These are phyloP conservation scores for Fusarium sp. DNA, from an alignment of 2,329 filamentous ascomycete species.

Conservation along the genomic window DNA sequence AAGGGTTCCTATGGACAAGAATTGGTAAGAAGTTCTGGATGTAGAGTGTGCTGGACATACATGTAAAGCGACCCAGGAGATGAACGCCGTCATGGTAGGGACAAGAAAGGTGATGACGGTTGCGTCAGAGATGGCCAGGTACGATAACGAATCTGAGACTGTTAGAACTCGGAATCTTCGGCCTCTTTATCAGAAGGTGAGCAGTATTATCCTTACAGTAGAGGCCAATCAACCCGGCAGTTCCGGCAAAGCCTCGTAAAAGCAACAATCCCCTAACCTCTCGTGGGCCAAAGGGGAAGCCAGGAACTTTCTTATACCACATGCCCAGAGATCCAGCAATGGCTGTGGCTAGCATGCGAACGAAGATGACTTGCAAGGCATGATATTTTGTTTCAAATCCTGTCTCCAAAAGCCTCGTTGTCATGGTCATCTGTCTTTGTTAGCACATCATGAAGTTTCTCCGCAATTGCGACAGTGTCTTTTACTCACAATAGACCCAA, in stretches of 20 bases:
- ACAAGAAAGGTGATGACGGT: conserved; percentile 85
- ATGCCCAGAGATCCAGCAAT: conserved; percentile 54
- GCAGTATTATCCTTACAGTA: conserved; percentile 50
- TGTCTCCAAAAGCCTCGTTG: conserved; percentile 52
- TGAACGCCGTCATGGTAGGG: conserved; percentile 74
- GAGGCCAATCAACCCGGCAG: conserved; percentile 74
- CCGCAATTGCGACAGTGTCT: too few species aligned
- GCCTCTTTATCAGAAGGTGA: fast-evolving
- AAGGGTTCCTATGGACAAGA: conserved; percentile 72
- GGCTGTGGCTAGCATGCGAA: conserved; percentile 55
- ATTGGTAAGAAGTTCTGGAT: fast-evolving
- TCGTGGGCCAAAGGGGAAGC: conserved; percentile 75
- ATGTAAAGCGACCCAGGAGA: conserved; percentile 69
- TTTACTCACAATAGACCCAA: conserved; percentile 53
- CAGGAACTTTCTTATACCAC: conserved; percentile 60
- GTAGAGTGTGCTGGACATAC: conserved; percentile 13
- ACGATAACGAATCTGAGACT: conserved; percentile 61
- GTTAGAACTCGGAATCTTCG: not conserved
- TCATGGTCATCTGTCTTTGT: conserved; percentile 54
- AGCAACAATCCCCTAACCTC: conserved; percentile 73
- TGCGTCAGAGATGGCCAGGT: conserved; percentile 81
- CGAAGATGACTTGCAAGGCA: conserved; percentile 58
- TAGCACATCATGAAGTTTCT: not conserved
- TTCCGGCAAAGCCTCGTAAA: conserved; percentile 72
- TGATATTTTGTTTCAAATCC: conserved; percentile 53